phyloP scores from a whole-genome alignment of 2,329 filamentous ascomycete species.

The Cladosporium oxysporum region DNA sequence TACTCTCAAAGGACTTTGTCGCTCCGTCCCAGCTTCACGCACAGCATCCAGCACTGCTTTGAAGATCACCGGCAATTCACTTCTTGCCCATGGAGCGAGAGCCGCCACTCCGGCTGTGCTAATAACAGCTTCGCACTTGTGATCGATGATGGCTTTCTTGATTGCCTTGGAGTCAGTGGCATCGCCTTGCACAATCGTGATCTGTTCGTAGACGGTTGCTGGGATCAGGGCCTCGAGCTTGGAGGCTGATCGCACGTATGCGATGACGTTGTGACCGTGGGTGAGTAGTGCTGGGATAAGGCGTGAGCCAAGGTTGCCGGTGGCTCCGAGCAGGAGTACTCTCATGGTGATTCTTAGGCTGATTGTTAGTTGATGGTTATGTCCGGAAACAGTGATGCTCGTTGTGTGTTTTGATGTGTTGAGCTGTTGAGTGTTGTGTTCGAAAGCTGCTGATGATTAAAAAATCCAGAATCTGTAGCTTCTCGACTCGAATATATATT shows the following conservation, averaged over 20 bases:
- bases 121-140: constrained; percentile 44
- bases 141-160: constrained; percentile 40
- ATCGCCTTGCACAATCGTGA: constrained; percentile 42
- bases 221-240: constrained; percentile 44
- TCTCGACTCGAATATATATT: not conserved
- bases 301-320: constrained; percentile 26
- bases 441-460: not conserved
- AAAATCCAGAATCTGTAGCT: not conserved
- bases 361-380: not conserved
- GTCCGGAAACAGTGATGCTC: not conserved
- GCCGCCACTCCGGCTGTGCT: constrained; percentile 44
- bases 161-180: constrained; percentile 40
- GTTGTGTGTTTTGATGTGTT: not conserved
- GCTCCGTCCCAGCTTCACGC: constrained; percentile 38
- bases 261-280: constrained; percentile 41
- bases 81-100: constrained; percentile 42
- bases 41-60: constrained; percentile 39
- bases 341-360: constrained; percentile 15
- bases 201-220: constrained; percentile 33
- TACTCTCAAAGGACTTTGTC: constrained; percentile 38
- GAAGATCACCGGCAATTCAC: constrained; percentile 41
- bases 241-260: constrained; percentile 42
- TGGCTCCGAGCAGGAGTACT: constrained; percentile 27
- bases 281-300: constrained; percentile 34
- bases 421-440: not conserved